These are phyloP conservation scores for Syzygium jambos DNA, from an alignment of 345 rosid species.

Conservation along the genomic window DNA sequence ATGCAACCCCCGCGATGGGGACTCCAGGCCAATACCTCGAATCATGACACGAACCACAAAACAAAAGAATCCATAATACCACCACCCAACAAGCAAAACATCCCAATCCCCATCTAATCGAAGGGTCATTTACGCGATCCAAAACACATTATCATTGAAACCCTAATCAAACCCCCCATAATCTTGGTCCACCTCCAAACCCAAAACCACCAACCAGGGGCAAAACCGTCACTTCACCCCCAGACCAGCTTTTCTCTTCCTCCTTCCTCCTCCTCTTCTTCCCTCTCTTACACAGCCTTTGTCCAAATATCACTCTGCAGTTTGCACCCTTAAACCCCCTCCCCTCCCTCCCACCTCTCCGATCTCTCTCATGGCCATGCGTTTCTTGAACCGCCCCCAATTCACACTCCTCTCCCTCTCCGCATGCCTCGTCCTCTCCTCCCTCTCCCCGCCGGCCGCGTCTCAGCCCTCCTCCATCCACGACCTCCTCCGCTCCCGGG, in stretches of 20 bases:
- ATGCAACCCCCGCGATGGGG: background rate
- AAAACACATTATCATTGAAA: background rate
- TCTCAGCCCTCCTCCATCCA: constrained; percentile 35
- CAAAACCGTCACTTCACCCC: background rate
- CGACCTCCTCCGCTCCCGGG: constrained; percentile 67
- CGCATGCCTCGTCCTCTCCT: background rate
- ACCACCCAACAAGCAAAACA: background rate
- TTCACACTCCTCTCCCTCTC: background rate
- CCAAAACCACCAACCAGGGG: background rate
- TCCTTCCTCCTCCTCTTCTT: background rate
- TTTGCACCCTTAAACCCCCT: background rate
- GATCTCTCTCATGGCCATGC: background rate
- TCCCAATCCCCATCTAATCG: background rate
- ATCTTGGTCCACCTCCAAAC: too few relatives aligned
- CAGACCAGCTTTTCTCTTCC: background rate
- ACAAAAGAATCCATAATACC: too few relatives aligned
- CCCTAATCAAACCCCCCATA: background rate
- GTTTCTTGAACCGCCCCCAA: background rate
- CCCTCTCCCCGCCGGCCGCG: background rate
- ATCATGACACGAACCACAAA: background rate
- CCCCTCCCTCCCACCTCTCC: background rate
- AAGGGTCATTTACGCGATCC: constrained; percentile 21
- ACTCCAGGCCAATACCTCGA: background rate
- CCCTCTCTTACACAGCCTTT: constrained; percentile 8
- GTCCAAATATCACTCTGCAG: background rate